These are phyloP conservation scores for Trichoderma gamsii DNA, from an alignment of 495 filamentous ascomycete species.

Conservation along the genomic window DNA sequence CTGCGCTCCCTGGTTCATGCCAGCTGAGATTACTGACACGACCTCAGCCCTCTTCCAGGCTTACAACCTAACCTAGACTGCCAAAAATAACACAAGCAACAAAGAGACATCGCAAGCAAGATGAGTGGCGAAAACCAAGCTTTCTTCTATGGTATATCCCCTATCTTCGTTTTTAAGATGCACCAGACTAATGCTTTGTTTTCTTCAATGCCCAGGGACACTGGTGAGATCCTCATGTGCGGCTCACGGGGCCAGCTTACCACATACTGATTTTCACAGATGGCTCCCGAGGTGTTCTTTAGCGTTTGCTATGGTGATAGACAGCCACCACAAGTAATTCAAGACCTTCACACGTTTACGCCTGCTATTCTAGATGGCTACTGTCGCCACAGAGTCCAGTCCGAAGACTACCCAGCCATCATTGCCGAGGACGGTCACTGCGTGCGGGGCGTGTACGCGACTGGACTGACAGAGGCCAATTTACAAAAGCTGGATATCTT, in stretches of 20 bases:
- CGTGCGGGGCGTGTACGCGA: constrained; percentile 77
- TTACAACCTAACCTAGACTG: not conserved
- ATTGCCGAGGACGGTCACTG: constrained; percentile 42
- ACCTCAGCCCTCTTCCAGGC: not conserved
- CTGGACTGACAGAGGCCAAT: constrained; percentile 72
- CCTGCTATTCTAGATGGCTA: constrained; percentile 72
- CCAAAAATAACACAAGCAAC: not conserved
- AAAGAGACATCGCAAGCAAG: not conserved
- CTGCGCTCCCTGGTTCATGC: not conserved
- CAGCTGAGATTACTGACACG: not conserved
- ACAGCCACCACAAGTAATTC: constrained; percentile 30
- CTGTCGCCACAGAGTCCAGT: constrained; percentile 51
- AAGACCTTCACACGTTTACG: constrained; percentile 52
- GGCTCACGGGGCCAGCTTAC: not conserved
- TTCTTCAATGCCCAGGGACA: not conserved
- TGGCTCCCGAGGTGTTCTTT: constrained; percentile 76
- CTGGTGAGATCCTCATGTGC: not conserved
- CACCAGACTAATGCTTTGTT: not conserved
- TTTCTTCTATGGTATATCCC: constrained; percentile 62
- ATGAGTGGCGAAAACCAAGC: constrained; percentile 39
- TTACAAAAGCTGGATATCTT: constrained; percentile 72
- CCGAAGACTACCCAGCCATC: constrained; percentile 84
- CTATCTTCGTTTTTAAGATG: not conserved
- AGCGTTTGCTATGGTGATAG: constrained; percentile 62
- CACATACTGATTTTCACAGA: constrained; percentile 44